A percentile compares a stretch with the other conserved stretches of the same genome.
Conservation (phyloP, 2,329 filamentous ascomycete genomes). For the Apiospora rasikravindrae region DNA sequence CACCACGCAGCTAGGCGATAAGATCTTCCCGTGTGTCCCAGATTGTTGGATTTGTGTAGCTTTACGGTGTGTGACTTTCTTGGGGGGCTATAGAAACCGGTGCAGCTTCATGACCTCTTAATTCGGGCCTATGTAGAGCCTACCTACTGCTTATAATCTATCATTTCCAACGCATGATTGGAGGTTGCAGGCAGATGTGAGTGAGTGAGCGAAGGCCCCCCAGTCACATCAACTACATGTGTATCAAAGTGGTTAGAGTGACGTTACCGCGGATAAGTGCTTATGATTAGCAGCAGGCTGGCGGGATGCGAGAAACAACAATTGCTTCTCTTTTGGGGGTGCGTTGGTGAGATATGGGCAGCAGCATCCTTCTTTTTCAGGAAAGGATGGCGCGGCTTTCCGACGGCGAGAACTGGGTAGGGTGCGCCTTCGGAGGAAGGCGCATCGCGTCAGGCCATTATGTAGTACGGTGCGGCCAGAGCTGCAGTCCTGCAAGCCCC, state of each 20-base stretch:
- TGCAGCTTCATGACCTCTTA: neutral
- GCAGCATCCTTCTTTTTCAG: neutral
- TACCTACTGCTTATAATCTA: neutral
- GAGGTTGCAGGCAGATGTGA: neutral
- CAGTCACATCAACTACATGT: neutral
- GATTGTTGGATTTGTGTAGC: neutral
- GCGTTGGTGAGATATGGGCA: neutral
- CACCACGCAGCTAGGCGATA: neutral
- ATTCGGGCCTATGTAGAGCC: conserved; percentile 2
- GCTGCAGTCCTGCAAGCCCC: neutral
- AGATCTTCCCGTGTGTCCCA: conserved; percentile 9
- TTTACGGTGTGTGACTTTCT: neutral
- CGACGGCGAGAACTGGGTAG: neutral
- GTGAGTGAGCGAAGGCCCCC: neutral
- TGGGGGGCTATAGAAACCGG: conserved; percentile 9
- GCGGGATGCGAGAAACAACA: neutral
- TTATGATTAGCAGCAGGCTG: neutral
- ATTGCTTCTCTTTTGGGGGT: neutral
- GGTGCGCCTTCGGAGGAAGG: neutral
- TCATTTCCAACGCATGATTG: neutral
- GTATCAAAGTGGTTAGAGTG: neutral
- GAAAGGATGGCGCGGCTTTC: conserved; percentile 12
- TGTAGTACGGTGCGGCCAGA: conserved; percentile 7
- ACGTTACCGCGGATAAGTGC: neutral
- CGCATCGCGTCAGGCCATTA: conserved; percentile 6